Evolutionary conservation across 345 rosid species (phyloP), one percentile per base, ranked within the genome.

Genomic region (Camelina laxa): DNA sequence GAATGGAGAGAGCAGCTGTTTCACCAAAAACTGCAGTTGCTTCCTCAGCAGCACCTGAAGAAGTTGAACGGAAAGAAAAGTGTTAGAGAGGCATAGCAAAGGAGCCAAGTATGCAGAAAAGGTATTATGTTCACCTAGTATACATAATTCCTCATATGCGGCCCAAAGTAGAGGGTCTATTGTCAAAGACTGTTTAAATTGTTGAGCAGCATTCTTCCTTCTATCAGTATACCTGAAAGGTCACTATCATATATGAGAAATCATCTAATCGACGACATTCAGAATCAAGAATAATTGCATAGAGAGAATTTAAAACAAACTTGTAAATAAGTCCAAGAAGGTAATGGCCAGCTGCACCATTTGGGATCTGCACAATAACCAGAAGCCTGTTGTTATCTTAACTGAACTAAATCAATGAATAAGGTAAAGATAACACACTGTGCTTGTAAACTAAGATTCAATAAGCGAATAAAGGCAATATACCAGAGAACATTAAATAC

Each of bases 281-380:
- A 53, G 55, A 68, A 60, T 53, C 38, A 51, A 64, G 19, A 60
- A 65, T 15, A 63, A 60, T 3, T 48, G 53, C 57, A 36, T 13
- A 79, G 56, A 73, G 53, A 51, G 58, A 58, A 17, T 35, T 31
- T 27, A 61, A 30, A 65, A 78, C 75, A 33, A 78, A 95, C 99
- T 96, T 92, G 88, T 89, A 88, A 75, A 95, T 82, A 74, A 92
- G 96, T 67, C 99, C 99, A 75, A 95, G 96, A 75, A 95, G 98
- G 80, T 89, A 95, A 82, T 90, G 98, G 73, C 99, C 98, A 38
- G 98, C 87, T 58, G 98, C 99, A 66, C 97, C 94, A 80, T 95
- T 90, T 22, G 99, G 99, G 72, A 95, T 85, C 99, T 95, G 75
- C 75, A 75, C 48, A 63, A 81, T 42, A 66, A 56, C 17, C 55